These are phyloP conservation scores for Allium fistulosum DNA, from an alignment of 106 monocot species.

Conservation along the genomic window DNA sequence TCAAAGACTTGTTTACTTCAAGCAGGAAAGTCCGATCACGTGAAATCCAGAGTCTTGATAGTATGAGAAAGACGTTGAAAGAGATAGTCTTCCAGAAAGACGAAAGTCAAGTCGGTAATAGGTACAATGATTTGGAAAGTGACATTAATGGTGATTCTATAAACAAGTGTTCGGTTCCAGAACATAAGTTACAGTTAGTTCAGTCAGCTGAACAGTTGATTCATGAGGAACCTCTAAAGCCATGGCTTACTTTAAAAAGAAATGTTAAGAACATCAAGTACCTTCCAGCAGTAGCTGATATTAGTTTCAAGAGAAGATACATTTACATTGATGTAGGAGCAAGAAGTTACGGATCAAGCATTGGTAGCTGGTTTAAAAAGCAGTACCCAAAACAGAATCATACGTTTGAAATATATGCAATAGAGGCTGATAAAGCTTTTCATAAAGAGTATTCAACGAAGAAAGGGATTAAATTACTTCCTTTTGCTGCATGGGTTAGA, in stretches of 20 bases:
- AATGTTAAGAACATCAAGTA: slow-evolving; percentile 66
- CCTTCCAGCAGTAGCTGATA: slow-evolving; percentile 46
- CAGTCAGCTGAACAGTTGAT: slow-evolving; percentile 44
- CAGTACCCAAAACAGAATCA: slow-evolving; percentile 68
- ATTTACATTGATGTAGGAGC: slow-evolving; percentile 65
- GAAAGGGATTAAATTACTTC: slow-evolving; percentile 48
- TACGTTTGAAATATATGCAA: slow-evolving; percentile 58
- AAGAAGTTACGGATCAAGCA: slow-evolving; percentile 71
- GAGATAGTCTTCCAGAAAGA: slow-evolving; percentile 29
- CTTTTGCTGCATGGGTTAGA: slow-evolving; percentile 61
- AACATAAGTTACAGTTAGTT: slow-evolving; percentile 38
- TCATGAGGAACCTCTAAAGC: slow-evolving; percentile 59
- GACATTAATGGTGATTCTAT: slow-evolving; percentile 4
- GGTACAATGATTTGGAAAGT: neutral
- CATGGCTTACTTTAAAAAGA: slow-evolving; percentile 64
- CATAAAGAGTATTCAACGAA: slow-evolving; percentile 43
- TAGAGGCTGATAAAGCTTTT: slow-evolving; percentile 56
- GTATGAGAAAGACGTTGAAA: neutral
- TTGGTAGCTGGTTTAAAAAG: slow-evolving; percentile 81
- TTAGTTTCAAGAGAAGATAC: slow-evolving; percentile 51
- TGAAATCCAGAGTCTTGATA: slow-evolving; percentile 10
- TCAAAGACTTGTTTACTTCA: slow-evolving; percentile 21
- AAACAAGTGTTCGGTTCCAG: slow-evolving; percentile 42
- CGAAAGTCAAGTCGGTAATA: neutral
- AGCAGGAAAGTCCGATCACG: slow-evolving; percentile 13